Percentiles rank a stretch among this genome's conserved stretches.
phyloP scores from a whole-genome alignment of 2,329 filamentous ascomycete genomes.

The Coleophoma eucalyptorum region DNA sequence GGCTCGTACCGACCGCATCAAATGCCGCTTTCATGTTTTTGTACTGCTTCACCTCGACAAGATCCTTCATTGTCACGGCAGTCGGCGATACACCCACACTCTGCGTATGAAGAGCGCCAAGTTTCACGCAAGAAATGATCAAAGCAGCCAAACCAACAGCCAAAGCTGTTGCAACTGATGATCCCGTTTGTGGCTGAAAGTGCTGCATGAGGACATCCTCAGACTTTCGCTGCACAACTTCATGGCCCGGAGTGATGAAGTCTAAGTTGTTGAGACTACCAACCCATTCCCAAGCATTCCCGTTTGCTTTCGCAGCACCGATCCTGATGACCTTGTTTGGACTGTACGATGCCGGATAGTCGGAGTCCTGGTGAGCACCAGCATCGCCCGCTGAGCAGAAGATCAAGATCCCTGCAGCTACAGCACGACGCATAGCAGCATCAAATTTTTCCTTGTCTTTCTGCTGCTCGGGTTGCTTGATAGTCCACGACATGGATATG shows the following conservation, averaged over 20 bases:
- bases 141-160: constrained; percentile 27
- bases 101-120: constrained; percentile 1
- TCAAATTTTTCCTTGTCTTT: constrained; percentile 19
- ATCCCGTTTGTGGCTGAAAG: constrained; percentile 10
- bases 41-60: too few relatives aligned
- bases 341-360: constrained; percentile 11
- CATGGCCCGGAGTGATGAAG: constrained; percentile 22
- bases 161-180: constrained; percentile 26
- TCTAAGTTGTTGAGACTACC: constrained; percentile 19
- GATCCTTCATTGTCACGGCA: too few relatives aligned
- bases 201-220: constrained; percentile 5
- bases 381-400: constrained; percentile 34
- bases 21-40: not conserved
- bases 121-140: constrained; percentile 25
- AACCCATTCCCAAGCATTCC: constrained; percentile 14
- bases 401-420: constrained; percentile 28
- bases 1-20: not conserved
- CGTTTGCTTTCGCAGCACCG: constrained; percentile 17
- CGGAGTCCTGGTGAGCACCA: constrained; percentile 11
- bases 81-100: too few relatives aligned
- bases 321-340: constrained; percentile 19
- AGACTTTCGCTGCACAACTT: constrained; percentile 5
- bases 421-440: constrained; percentile 24
- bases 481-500: constrained; percentile 35
- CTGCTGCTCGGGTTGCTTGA: constrained; percentile 11